Evolutionary conservation across 306 rosid species (phyloP), one percentile per base, ranked within the genome.

Genomic region (Pterocarpus macrocarpus): DNA sequence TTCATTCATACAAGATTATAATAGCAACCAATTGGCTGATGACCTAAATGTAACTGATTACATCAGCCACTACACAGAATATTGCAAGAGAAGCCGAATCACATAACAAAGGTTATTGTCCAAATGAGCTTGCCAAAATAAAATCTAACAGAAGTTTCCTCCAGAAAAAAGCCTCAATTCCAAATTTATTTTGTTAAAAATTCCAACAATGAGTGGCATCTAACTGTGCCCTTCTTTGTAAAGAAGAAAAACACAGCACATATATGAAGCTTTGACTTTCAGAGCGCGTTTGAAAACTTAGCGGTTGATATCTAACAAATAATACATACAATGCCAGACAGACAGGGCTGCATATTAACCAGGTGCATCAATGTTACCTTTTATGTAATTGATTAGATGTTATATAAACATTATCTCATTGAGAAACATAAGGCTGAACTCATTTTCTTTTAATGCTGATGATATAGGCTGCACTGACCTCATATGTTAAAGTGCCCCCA

Each of bases 401-500:
- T 35, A 80, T 44, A 65, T 67, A 67, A 15, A 53, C 52, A 76
- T 34, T 35, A 62, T 70, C 69, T 50, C 30, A 71, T 17, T 16
- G 70, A 72, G 36, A 77, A 39, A 56, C 75, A 77, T 39, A 64
- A 56, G 56, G 28, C 39, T 39, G 13, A 62, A 90, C 67, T 45
- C 35, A 45, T 76, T 38, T 62, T 75, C 63, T 34, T 50, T 9
- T 66, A 33, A 22, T 64, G 80, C 65, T 34, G 34, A 58, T 49
- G 63, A 38, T 39, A 83, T 15, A 70, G 64, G 71, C 43, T 64
- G 43, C 43, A 87, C 84, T 64, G 74, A 84, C 95, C 89, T 91
- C 92, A 64, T 87, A 89, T 9, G 92, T 91, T 76, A 91, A 71
- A 39, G 95, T 91, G 72, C 92, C 92, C 69, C 95, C 92, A 57